Evolutionary conservation across 73 alveolate genomes (phyloP), one percentile per base, ranked within the genome.

Genomic region (Paramecium bursaria): DNA sequence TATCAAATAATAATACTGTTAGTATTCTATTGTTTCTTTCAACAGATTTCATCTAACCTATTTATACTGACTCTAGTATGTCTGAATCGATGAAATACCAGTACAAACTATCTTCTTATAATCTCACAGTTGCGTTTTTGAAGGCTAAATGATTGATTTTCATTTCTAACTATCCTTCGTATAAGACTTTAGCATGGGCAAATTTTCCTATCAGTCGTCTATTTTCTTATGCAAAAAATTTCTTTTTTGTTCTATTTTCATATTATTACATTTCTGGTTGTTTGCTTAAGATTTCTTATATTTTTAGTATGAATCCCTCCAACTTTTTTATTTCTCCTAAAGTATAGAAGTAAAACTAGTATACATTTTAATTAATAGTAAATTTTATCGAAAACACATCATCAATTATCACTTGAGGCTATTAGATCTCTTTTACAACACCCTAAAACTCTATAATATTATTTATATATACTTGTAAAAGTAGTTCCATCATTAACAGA

Each of bases 71-170:
- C n/a, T n/a, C n/a, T n/a, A n/a, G n/a, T n/a, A n/a, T n/a, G n/a
- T 33, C 82, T 13, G 53, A 25, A 67, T 67, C 82, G 14, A 67
- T 42, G 4, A 35, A 67, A 11, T 33, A 42, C 82, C 82, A 67
- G 21, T 11, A 67, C 44, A 67, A 67, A 9, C 11, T 29, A 42
- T 35, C 39, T 39, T 67, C 53, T 42, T 67, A 39, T 14, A 67
- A 6, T 0, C 60, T 67, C 17, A 67, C 33, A 2, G 44, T 19
- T 2, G 35, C 82, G 21, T 67, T 67, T 67, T 67, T 67, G 60
- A 53, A 67, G 33, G 33, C 17, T 0, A 57, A 3, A 15, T 21
- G 23, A 67, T 67, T 67, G n/a, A 67, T 42, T 30, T 35, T 67
- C 25, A 39, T 67, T 39, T 67, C 82, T 1, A 67, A 35, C 44